Conservation (phyloP, 2,329 filamentous ascomycete species). For the Neonectria sp. region DNA sequence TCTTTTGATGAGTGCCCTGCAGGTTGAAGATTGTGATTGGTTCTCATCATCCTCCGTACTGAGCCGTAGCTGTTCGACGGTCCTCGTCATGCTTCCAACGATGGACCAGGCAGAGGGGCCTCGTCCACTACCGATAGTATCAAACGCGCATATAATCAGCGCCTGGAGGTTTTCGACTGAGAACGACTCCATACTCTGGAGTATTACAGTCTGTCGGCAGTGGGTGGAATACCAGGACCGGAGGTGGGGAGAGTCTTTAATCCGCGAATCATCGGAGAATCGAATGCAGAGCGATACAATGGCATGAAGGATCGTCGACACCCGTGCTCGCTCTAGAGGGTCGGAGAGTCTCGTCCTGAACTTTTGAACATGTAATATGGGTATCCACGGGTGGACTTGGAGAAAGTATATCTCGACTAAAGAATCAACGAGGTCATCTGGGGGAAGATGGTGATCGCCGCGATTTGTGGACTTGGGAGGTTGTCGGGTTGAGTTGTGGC, state of each 20-base stretch:
- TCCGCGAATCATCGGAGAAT: constrained; percentile 46
- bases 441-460: constrained; percentile 34
- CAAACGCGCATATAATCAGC: constrained; percentile 54
- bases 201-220: constrained; percentile 49
- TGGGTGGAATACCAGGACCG: constrained; percentile 47
- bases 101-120: constrained; percentile 55
- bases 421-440: constrained; percentile 52
- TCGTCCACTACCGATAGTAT: constrained; percentile 54
- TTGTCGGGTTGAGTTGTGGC: not conserved
- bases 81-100: constrained; percentile 56
- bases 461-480: not conserved
- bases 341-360: constrained; percentile 36
- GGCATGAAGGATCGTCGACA: constrained; percentile 54
- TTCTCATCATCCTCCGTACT: constrained; percentile 54
- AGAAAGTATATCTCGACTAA: constrained; percentile 55
- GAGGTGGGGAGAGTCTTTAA: constrained; percentile 40
- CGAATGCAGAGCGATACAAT: constrained; percentile 50
- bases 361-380: constrained; percentile 45
- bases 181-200: constrained; percentile 53
- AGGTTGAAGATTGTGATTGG: constrained; percentile 28
- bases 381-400: constrained; percentile 57
- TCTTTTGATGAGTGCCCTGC: constrained; percentile 50
- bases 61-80: constrained; percentile 56
- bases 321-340: constrained; percentile 32
- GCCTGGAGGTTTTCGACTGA: constrained; percentile 54